A percentile compares a stretch with the other conserved stretches of the same genome.
These are phyloP conservation scores for Miamiensis avidus DNA, from an alignment of 169 alveolate species.

Conservation along the genomic window DNA sequence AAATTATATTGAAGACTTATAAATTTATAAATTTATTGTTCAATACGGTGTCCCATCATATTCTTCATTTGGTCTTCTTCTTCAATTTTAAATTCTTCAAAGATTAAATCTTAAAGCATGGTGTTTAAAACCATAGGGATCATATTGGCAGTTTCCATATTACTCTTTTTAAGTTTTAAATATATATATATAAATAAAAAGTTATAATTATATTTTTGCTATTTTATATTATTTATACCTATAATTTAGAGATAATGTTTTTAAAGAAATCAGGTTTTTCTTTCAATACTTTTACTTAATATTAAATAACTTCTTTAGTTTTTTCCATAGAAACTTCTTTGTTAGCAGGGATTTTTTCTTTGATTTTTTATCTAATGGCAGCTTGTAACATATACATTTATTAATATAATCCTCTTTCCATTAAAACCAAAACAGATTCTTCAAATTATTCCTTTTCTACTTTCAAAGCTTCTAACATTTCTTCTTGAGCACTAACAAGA, in stretches of 20 bases:
- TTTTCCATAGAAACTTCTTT: not conserved
- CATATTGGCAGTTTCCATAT: conserved; percentile 15
- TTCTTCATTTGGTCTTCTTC: conserved; percentile 31
- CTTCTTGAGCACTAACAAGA: not conserved
- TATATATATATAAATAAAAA: not conserved
- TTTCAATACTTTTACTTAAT: conserved; percentile 2
- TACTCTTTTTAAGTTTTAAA: not conserved
- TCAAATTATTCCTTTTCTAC: not conserved
- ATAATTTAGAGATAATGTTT: not conserved
- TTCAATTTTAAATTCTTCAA: conserved; percentile 24
- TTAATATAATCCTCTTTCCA: conserved; percentile 33
- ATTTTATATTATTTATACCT: not conserved
- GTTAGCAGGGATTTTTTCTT: conserved; percentile 11
- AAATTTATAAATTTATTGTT: too few relatives aligned
- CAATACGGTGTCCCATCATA: conserved; percentile 12
- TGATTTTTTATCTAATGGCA: conserved; percentile 30
- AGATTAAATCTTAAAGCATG: conserved; percentile 6
- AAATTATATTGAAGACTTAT: too few relatives aligned
- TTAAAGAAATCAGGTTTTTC: conserved; percentile 5
- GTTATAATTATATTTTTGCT: too few relatives aligned
- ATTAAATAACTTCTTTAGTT: conserved; percentile 2
- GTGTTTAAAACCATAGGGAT: conserved; percentile 25
- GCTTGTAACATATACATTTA: conserved; percentile 35
- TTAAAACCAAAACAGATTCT: conserved; percentile 14
- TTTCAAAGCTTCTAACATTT: not conserved